phyloP scores from a whole-genome alignment of 495 filamentous ascomycete genomes.

The Cryomyces antarcticus region DNA sequence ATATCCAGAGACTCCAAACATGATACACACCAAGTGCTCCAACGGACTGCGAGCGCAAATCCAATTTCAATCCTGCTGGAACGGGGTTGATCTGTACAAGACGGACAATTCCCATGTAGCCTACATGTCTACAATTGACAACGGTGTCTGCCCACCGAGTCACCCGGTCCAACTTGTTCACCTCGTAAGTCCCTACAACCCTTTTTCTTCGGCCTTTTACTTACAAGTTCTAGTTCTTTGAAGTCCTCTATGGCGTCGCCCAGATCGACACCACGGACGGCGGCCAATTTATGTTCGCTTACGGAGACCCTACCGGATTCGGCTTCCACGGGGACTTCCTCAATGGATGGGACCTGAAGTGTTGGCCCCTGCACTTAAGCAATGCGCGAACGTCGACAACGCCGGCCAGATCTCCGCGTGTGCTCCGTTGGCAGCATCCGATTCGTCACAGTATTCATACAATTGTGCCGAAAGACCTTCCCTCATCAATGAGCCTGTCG shows the following conservation, averaged over 20 bases:
- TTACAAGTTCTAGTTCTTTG: slow-evolving; percentile 2
- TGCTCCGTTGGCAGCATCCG: slow-evolving; percentile 1
- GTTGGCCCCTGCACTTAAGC: slow-evolving; percentile 3
- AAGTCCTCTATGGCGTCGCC: slow-evolving; percentile 6
- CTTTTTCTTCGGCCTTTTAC: too few species aligned
- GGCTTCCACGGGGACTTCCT: slow-evolving; percentile 13
- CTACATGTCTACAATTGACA: slow-evolving; percentile 13
- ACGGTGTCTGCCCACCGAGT: slow-evolving; percentile 10
- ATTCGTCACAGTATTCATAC: slow-evolving; percentile 2
- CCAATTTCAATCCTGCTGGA: slow-evolving; percentile 12
- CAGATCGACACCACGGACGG: slow-evolving; percentile 3
- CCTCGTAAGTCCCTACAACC: too few species aligned
- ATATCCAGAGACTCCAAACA: slow-evolving; percentile 5
- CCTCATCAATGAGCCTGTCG: slow-evolving; percentile 4
- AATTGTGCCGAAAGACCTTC: slow-evolving; percentile 10
- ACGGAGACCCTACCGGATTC: slow-evolving; percentile 11
- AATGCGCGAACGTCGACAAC: slow-evolving; percentile 4
- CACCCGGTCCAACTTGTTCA: slow-evolving; percentile 6
- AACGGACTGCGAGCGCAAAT: slow-evolving; percentile 14
- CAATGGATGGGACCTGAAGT: slow-evolving; percentile 12
- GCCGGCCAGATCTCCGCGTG: slow-evolving; percentile 6
- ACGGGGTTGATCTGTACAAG: slow-evolving; percentile 10
- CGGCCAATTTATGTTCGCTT: slow-evolving; percentile 6
- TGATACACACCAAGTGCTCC: slow-evolving; percentile 7
- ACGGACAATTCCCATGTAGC: slow-evolving; percentile 12